Base-by-base conservation (phyloP, 2,329 filamentous ascomycete genomes). In the Ascochyta rabiei region DNA sequence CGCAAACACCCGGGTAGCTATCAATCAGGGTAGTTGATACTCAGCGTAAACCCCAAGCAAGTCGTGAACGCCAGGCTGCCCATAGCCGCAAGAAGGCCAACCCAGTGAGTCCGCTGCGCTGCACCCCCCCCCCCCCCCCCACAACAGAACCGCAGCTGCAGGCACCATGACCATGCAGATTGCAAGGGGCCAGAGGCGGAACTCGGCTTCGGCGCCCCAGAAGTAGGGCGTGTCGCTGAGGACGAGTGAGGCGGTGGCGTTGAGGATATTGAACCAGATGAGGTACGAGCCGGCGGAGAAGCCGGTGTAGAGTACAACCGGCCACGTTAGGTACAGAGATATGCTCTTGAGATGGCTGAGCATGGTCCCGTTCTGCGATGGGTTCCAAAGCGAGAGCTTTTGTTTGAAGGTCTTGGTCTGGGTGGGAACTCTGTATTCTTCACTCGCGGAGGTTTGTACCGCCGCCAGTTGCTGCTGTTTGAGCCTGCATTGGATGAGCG, bases 101-200 rank as follows among this genome's bases (percentile, higher is more conserved):
- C 75, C 78, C 78, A 80, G 39, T 82, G 80, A n/a, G 82, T 61
- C 4, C 73, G 57, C 30, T 80, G 74, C 37, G 78, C 78, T 2
- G 81, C 79, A 5, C 81, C 81, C 0, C 83, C 77, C 26, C 82
- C 81, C 80, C 80, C 81, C 81, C 0, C 83, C 77, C 26, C 82
- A 81, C 80, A 80, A 83, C 1, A 82, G 66, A 34, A 82, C 75
- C 4, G 82, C 67, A 0, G 75, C 76, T 9, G 70, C 74, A 0
- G 80, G 79, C 5, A 81, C 70, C 23, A 81, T 61, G 4, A 83
- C 49, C 10, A 77, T 52, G 10, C 74, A 76, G 1, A 70, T 64
- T 1, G 64, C 46, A 55, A 79, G 76, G 1, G 76, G 68, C 72
- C 76, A 79, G 0, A 79, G 60, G 0, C 75, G 64, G 41, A 77